Percentiles rank a stretch among this genome's conserved stretches.
phyloP scores from a whole-genome alignment of 2,329 filamentous ascomycete genomes.

The Fusarium verticillioides region DNA sequence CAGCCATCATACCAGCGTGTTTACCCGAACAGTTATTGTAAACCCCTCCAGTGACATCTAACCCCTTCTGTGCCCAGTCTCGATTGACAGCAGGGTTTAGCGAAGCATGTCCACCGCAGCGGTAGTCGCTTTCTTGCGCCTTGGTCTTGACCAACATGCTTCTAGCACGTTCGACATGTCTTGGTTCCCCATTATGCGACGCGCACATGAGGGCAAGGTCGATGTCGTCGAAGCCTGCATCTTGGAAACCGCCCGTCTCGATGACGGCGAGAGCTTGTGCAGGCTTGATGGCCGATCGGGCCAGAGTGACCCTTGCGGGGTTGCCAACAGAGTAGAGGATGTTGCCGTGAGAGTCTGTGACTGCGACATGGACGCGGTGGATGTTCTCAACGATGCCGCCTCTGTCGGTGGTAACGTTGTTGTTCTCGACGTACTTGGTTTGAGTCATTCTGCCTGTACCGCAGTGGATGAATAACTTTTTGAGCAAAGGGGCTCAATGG shows the following conservation, averaged over 20 bases:
- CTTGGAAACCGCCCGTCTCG: background rate
- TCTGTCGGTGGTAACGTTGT: background rate
- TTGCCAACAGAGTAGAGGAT: background rate
- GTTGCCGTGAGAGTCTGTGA: background rate
- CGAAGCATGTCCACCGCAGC: background rate
- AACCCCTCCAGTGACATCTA: rapidly evolving
- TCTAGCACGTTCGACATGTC: background rate
- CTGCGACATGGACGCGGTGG: background rate
- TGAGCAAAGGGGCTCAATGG: background rate
- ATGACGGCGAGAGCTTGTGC: background rate
- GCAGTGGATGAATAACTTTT: background rate
- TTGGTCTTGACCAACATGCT: background rate
- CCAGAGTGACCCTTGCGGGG: background rate
- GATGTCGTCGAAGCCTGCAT: background rate
- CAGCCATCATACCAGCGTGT: background rate
- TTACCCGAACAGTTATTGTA: background rate
- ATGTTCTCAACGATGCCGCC: background rate
- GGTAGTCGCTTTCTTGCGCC: background rate
- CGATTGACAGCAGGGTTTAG: background rate
- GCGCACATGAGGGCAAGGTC: background rate
- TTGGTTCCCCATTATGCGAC: background rate
- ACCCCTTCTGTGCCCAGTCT: background rate
- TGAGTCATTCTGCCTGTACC: background rate
- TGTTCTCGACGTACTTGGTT: background rate
- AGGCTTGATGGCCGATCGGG: background rate